These are phyloP conservation scores for Glonium stellatum DNA, from an alignment of 495 filamentous ascomycete species.

Conservation along the genomic window DNA sequence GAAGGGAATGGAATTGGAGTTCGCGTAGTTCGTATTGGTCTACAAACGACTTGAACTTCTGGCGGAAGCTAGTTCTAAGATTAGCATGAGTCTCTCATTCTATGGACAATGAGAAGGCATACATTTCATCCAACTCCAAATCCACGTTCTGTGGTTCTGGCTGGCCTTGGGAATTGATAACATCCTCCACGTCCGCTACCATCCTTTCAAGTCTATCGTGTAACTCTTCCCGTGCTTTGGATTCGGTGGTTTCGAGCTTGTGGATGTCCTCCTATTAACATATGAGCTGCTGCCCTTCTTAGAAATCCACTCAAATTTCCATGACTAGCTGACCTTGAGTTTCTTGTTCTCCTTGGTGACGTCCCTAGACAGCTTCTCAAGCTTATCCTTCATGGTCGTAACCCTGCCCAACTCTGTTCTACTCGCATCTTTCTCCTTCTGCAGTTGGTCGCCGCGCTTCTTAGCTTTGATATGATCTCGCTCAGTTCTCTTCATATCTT, in stretches of 20 bases:
- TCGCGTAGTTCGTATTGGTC: constrained; percentile 95
- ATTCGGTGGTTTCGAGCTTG: constrained; percentile 73
- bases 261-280: constrained; percentile 76
- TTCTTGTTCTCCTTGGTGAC: constrained; percentile 94
- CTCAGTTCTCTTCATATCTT: constrained; percentile 90
- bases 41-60: constrained; percentile 84
- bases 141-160: constrained; percentile 43
- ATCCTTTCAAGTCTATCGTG: constrained; percentile 74
- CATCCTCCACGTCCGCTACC: constrained; percentile 71
- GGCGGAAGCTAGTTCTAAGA: constrained; percentile 57
- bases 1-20: constrained; percentile 77
- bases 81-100: not conserved
- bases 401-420: constrained; percentile 83
- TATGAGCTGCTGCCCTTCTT: constrained; percentile 2
- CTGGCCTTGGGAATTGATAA: constrained; percentile 56
- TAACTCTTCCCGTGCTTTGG: constrained; percentile 70
- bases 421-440: constrained; percentile 91
- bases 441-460: constrained; percentile 86
- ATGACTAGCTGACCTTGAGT: constrained; percentile 61
- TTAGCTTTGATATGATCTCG: constrained; percentile 91
- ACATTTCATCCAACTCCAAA: constrained; percentile 84
- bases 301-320: not conserved
- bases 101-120: constrained; percentile 29
- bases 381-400: constrained; percentile 78
- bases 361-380: constrained; percentile 90